Conservation (phyloP, 2,329 filamentous ascomycete genomes). For the Fusarium metavorans region DNA sequence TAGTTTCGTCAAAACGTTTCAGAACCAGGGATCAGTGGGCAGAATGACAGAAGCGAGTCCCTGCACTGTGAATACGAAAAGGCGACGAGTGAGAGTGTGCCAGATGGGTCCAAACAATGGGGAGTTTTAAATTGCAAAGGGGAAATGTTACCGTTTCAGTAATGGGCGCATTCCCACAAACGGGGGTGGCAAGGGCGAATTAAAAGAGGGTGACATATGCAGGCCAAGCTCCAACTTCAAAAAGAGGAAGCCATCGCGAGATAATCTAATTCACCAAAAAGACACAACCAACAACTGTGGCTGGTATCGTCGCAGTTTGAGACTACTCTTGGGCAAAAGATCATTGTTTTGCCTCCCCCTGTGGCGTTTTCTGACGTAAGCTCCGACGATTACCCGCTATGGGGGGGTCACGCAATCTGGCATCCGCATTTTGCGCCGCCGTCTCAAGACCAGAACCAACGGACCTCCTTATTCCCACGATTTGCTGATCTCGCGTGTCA, state of each 20-base stretch:
- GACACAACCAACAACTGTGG: not conserved
- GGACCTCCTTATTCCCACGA: not conserved
- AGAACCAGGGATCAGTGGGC: not conserved
- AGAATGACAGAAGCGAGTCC: not conserved
- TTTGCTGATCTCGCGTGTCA: not conserved
- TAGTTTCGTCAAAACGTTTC: slow-evolving; percentile 28
- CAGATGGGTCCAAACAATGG: not conserved
- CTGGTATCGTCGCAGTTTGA: not conserved
- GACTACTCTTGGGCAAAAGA: not conserved
- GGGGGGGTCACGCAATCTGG: not conserved
- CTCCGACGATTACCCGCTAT: slow-evolving; percentile 39
- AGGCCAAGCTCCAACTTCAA: not conserved
- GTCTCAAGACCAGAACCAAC: not conserved
- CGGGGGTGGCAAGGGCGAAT: not conserved
- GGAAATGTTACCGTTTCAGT: slow-evolving; percentile 12
- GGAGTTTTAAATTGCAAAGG: slow-evolving; percentile 20
- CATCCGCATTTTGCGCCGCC: not conserved
- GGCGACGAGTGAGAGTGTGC: not conserved
- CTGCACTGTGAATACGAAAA: not conserved
- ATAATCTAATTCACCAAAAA: not conserved
- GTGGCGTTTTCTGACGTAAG: not conserved
- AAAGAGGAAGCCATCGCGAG: not conserved
- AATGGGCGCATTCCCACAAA: not conserved
- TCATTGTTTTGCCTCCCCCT: not conserved
- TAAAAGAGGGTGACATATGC: not conserved